Percentiles rank a stretch among this genome's conserved stretches.
Evolutionary conservation across 352 stramenopile genomes (phyloP).

Genomic region (Salisapilia sapeloensis): DNA sequence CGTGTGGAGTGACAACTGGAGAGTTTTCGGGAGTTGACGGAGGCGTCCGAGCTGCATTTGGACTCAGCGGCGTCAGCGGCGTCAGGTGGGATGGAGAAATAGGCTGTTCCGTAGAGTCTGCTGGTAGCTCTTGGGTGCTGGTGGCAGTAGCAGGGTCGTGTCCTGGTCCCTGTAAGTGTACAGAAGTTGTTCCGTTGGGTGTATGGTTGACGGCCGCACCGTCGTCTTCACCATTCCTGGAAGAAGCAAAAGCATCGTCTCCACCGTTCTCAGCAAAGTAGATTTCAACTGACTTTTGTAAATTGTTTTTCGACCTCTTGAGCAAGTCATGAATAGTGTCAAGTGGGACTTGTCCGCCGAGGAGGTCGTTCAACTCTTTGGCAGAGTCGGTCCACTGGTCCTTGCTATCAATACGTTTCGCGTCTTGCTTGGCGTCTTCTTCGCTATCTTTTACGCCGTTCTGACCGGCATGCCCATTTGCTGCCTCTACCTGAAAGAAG

Average conservation of each 20-base stretch:
- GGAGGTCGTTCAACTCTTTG: conserved; percentile 42
- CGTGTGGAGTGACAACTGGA: too few relatives aligned
- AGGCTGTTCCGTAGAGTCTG: conserved; percentile 1
- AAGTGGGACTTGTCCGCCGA: conserved; percentile 42
- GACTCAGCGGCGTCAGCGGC: conserved; percentile 3
- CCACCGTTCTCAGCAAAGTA: conserved; percentile 53
- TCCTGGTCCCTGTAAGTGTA: too few relatives aligned
- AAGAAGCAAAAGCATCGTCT: conserved; percentile 20
- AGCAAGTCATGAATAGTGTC: conserved; percentile 37
- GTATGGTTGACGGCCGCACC: too few relatives aligned
- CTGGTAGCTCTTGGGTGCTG: conserved; percentile 3
- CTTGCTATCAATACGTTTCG: conserved; percentile 2
- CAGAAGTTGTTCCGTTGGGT: too few relatives aligned
- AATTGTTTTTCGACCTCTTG: conserved; percentile 40
- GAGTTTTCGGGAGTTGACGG: conserved; percentile 9
- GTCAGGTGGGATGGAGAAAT: neutral
- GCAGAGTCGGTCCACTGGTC: conserved; percentile 21
- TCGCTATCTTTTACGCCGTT: conserved; percentile 34
- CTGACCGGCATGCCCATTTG: conserved; percentile 16
- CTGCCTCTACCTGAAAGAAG: conserved; percentile 47
- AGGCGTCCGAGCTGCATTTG: conserved; percentile 6
- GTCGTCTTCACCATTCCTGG: too few relatives aligned
- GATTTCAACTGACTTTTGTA: conserved; percentile 63
- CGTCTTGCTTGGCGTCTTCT: conserved; percentile 13
- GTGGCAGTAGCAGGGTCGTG: conserved; percentile 24